Percentiles rank a stretch among this genome's conserved stretches.
phyloP scores from a whole-genome alignment of 169 alveolate genomes.

The Plasmodium falciparum region DNA sequence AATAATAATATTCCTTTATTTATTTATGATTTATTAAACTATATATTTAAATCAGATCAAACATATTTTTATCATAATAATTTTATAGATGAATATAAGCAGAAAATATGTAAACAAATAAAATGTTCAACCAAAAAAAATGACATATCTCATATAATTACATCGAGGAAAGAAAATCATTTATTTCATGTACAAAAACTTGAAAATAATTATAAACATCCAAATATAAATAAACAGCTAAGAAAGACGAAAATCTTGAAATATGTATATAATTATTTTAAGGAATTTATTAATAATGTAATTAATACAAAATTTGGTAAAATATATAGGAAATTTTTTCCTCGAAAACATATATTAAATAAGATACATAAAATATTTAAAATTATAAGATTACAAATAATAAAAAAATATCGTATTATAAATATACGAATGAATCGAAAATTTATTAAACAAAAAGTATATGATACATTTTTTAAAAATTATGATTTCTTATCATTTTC shows the following conservation, averaged over 20 bases:
- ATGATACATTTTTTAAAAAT: constrained; percentile 73
- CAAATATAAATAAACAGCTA: constrained; percentile 16
- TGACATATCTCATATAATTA: constrained; percentile 34
- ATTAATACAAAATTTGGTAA: constrained; percentile 62
- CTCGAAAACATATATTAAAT: constrained; percentile 24
- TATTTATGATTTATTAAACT: constrained; percentile 42
- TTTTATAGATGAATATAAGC: constrained; percentile 61
- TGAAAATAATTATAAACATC: constrained; percentile 8
- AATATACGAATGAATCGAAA: constrained; percentile 62
- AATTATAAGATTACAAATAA: constrained; percentile 33
- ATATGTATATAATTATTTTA: constrained; percentile 46
- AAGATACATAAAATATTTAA: constrained; percentile 53
- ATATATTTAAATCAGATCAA: constrained; percentile 57
- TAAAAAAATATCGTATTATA: constrained; percentile 48
- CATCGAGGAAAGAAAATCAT: constrained; percentile 16
- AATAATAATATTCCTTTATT: constrained; percentile 27
- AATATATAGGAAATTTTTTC: constrained; percentile 48
- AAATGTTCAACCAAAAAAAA: constrained; percentile 68
- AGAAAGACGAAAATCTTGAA: constrained; percentile 71
- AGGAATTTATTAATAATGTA: constrained; percentile 42
- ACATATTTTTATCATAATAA: constrained; percentile 63
- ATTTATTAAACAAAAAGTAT: constrained; percentile 51
- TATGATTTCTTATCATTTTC: constrained; percentile 61
- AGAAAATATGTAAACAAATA: constrained; percentile 57
- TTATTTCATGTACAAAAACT: background rate